phyloP scores from a whole-genome alignment of 805 yeast species.

The Phaffomyces antillensis region DNA sequence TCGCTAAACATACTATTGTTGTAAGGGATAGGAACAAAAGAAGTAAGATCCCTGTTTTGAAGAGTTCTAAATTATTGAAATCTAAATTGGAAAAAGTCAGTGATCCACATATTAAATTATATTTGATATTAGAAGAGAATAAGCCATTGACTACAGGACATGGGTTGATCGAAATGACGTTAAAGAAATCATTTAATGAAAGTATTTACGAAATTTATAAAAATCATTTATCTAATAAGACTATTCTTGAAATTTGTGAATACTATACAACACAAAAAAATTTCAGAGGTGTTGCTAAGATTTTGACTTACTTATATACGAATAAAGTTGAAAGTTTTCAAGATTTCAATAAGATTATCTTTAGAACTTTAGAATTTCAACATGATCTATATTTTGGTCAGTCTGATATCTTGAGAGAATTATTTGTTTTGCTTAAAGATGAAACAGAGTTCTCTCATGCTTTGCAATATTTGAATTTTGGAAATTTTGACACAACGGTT shows the following conservation, averaged over 20 bases:
- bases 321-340: not conserved
- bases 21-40: too few species aligned
- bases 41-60: not conserved
- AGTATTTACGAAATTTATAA: too few species aligned
- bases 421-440: slow-evolving; percentile 1
- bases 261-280: too few species aligned
- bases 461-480: too few species aligned
- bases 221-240: too few species aligned
- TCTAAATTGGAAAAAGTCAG: slow-evolving; percentile 2
- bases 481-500: too few species aligned
- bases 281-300: too few species aligned
- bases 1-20: too few species aligned
- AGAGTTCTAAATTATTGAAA: not conserved
- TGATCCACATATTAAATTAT: slow-evolving; percentile 16
- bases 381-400: slow-evolving; percentile 13
- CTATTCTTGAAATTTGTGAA: too few species aligned
- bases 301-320: too few species aligned
- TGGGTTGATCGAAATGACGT: slow-evolving; percentile 7
- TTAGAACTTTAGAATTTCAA: slow-evolving; percentile 7
- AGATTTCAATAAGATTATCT: slow-evolving; percentile 6
- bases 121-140: slow-evolving; percentile 7
- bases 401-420: slow-evolving; percentile 8
- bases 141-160: slow-evolving; percentile 3
- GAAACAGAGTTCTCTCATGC: too few species aligned
- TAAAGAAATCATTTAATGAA: slow-evolving; percentile 1